Percentiles rank a stretch among this genome's conserved stretches.
phyloP scores from a whole-genome alignment of 169 alveolate species.

The Plasmodium inui region DNA sequence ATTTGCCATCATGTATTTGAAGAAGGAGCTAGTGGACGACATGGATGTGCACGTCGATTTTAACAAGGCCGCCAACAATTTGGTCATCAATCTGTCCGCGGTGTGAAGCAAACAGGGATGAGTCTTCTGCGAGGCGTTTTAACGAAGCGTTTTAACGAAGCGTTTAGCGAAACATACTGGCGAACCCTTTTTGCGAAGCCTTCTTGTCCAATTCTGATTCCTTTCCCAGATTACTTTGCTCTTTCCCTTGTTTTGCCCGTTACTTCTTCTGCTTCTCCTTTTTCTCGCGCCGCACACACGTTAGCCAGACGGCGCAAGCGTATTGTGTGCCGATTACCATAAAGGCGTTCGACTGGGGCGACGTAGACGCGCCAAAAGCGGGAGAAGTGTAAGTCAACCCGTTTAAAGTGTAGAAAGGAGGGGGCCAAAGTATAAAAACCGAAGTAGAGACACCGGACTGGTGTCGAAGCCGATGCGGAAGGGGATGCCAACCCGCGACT shows the following conservation, averaged over 20 bases:
- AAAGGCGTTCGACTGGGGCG: background rate
- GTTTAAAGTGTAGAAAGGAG: background rate
- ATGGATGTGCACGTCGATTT: slow-evolving; percentile 66
- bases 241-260: background rate
- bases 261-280: background rate
- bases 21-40: slow-evolving; percentile 63
- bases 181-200: no score
- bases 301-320: background rate
- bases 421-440: background rate
- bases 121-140: background rate
- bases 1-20: slow-evolving; percentile 67
- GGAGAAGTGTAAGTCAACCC: background rate
- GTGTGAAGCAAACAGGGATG: background rate
- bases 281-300: background rate
- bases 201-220: no score
- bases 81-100: slow-evolving; percentile 46
- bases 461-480: no score
- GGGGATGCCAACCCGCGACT: background rate
- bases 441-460: background rate
- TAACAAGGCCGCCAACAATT: slow-evolving; percentile 2
- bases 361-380: background rate
- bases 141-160: background rate
- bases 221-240: background rate
- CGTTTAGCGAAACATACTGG: no score
- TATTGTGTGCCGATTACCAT: background rate